These are phyloP conservation scores for Chrysosporium queenslandicum DNA, from an alignment of 2,329 filamentous ascomycete species.

Conservation along the genomic window DNA sequence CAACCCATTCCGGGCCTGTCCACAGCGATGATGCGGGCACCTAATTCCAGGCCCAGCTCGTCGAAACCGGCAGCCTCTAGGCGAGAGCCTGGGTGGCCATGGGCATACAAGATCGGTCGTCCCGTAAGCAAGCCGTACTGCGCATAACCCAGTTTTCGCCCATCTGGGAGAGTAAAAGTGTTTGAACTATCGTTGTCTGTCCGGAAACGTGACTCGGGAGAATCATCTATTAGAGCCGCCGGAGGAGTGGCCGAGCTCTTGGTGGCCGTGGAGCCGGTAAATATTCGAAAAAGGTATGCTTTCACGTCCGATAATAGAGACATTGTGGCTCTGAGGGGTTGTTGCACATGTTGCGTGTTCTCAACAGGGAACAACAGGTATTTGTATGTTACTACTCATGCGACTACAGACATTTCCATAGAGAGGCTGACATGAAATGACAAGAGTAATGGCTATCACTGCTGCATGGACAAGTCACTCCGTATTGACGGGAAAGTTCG, in stretches of 20 bases:
- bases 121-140: constrained; percentile 31
- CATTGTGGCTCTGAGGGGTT: background rate
- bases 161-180: constrained; percentile 27
- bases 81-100: constrained; percentile 37
- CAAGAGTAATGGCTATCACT: too few relatives aligned
- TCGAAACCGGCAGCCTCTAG: constrained; percentile 33
- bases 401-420: too few relatives aligned
- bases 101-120: constrained; percentile 34
- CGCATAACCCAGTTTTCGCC: constrained; percentile 32
- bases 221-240: background rate
- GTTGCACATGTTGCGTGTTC: too few relatives aligned
- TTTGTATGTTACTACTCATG: too few relatives aligned
- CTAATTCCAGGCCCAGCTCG: constrained; percentile 25
- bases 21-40: constrained; percentile 33
- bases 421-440: too few relatives aligned
- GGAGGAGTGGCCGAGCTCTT: background rate
- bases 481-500: too few relatives aligned
- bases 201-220: constrained; percentile 3
- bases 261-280: background rate
- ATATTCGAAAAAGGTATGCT: constrained; percentile 8
- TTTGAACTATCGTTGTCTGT: constrained; percentile 22
- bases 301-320: background rate
- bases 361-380: too few relatives aligned
- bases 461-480: too few relatives aligned
- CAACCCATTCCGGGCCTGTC: constrained; percentile 39